Evolutionary conservation across 2,329 filamentous ascomycete species (phyloP), one percentile per base, ranked within the genome.

Genomic region (Cercospora nicotianae): DNA sequence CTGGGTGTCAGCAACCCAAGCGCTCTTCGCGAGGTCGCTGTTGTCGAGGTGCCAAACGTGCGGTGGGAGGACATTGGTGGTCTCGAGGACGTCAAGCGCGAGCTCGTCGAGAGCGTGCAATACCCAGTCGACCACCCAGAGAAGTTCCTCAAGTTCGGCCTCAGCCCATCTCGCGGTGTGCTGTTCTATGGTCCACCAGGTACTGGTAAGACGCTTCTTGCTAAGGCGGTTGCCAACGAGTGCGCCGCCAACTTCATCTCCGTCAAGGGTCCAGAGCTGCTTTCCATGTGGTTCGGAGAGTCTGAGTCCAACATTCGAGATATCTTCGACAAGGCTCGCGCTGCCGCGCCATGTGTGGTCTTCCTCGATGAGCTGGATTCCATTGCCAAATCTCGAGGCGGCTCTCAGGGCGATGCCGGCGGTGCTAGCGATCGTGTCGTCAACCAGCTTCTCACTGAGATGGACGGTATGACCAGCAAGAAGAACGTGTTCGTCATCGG

Each of bases 251-350:
- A 99, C 86, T 99, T 99, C 85, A 98, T 99, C 80, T 99, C 95
- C 48, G 91, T 99, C 82, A 99, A 99, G 89, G 95, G 95, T 70
- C 96, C 95, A 67, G 95, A 99, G 82, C 87, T 99, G 77, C 89
- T 99, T 76, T 97, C 93, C 81, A 99, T 99, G 95, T 99, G 95
- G 95, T 99, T 99, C 79, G 95, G 95, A 90, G 95, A 99, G 85
- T 99, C 95, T 64, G 96, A 99, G 85, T 97, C 93, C 89, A 99
- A 99, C 84, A 98, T 99, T 73, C 92, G 95, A 80, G 95, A 99
- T 81, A 99, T 99, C 77, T 99, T 99, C 82, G 95, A 99, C 89
- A 99, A 98, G 89, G 95, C 95, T 73, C 93, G 95, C 79, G 96
- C 95, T 71, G 95, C 96, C 69, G 95, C 95, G 76, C 95, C 95